Base-by-base conservation (phyloP, 2,329 filamentous ascomycete genomes). In the Colletotrichum sp. region DNA sequence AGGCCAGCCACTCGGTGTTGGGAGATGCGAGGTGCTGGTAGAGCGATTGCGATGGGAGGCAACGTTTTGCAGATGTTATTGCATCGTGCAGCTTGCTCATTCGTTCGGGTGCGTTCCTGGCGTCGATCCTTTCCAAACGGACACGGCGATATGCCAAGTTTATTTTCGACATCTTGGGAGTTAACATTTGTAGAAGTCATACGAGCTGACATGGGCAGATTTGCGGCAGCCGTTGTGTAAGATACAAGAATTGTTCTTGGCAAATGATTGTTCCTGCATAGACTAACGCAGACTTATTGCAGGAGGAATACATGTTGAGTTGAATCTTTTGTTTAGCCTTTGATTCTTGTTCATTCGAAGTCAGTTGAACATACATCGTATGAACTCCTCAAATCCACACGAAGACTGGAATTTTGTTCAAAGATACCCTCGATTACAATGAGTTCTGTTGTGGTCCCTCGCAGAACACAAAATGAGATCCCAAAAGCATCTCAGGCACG, bases 21-120 rank as follows among this genome's bases (percentile, higher is more conserved):
- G 26, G 55, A n/a, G 3, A 0, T 26, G 55, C n/a, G 7, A 59
- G 26, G 21, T 30, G 0, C 4, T 26, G 55, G 24, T 0, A 6
- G 16, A 59, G 55, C 26, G 7, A 13, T 12, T 30, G 14, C 24
- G 26, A 12, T 0, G 2, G 26, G 55, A 30, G 9, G 24, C 14
- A 59, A 30, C 43, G 55, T 18, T 26, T 30, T 59, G 26, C 24
- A 59, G 55, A 16, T 4, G 16, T 9, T 26, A 12, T 68, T 39
- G 13, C 43, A 18, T 34, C 39, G 30, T 18, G 21, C 39, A 8
- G 65, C 43, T 57, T 6, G 8, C 28, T 55, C 14, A 59, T 26
- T 30, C 13, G 55, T 30, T 7, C 6, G n/a, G 10, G 10, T 13
- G 43, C n/a, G 10, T 52, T 13, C 10, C 43, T 52, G 10, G 6